Evolutionary conservation across 352 stramenopile genomes (phyloP).

Genomic region (Globisporangium irregulare): DNA sequence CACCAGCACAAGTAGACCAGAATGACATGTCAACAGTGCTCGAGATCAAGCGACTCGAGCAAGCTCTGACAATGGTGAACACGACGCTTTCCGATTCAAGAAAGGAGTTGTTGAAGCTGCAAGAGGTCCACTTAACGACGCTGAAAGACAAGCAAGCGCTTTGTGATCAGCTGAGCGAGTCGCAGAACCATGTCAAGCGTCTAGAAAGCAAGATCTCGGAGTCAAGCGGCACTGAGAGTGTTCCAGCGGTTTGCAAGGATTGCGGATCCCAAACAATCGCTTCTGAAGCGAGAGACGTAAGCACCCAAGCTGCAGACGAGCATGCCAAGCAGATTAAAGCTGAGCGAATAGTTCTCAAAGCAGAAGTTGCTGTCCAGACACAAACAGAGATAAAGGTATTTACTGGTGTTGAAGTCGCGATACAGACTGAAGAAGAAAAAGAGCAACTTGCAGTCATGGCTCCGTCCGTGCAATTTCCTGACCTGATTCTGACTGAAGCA

Average conservation of each 20-base stretch:
- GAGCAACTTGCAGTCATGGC: not conserved
- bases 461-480: not conserved
- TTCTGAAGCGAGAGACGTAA: slow-evolving; percentile 10
- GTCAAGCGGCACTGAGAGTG: slow-evolving; percentile 7
- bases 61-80: slow-evolving; percentile 42
- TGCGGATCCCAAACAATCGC: slow-evolving; percentile 13
- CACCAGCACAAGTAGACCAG: not conserved
- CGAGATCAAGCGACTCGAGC: slow-evolving; percentile 41
- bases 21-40: slow-evolving; percentile 18
- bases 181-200: slow-evolving; percentile 12
- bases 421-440: slow-evolving; percentile 3
- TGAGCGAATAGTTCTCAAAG: not conserved
- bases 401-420: not conserved
- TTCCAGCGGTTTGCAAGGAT: slow-evolving; percentile 16
- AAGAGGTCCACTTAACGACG: slow-evolving; percentile 33
- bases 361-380: slow-evolving; percentile 4
- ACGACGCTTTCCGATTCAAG: slow-evolving; percentile 34
- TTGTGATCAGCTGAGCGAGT: slow-evolving; percentile 29
- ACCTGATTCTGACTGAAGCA: not conserved
- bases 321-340: not conserved
- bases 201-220: slow-evolving; percentile 21
- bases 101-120: slow-evolving; percentile 42
- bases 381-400: not conserved
- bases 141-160: slow-evolving; percentile 52
- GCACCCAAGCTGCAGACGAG: slow-evolving; percentile 1